Evolutionary conservation across 768 basidiomycete genomes (phyloP), one percentile per base, ranked within the genome.

Genomic region (Boletus patriciae): DNA sequence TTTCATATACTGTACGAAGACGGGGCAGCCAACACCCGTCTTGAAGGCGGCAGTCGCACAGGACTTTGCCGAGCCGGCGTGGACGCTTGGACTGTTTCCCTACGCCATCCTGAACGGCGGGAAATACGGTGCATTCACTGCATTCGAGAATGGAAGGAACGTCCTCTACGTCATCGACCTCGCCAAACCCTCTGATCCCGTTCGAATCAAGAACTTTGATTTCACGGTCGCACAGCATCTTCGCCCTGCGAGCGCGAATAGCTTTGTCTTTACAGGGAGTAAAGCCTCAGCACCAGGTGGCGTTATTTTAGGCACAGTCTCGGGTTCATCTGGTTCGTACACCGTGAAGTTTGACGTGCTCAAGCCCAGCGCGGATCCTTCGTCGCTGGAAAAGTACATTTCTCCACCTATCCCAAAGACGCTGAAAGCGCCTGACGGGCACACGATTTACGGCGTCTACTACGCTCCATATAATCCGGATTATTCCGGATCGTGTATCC

Each of bases 121-220:
- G 4, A 57, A 61, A 6, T 59, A 57, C 25, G 71, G 60, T 18
- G 59, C 70, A 7, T 78, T 70, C 59, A 66, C 70, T 2, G 75
- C 73, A 0, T 67, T 71, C 37, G 29, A 59, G 11, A 58, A 63
- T 6, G 76, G 74, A 0, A 43, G 67, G 9, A 73, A 63, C 29
- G 64, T 72, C 13, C 62, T 78, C 3, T 76, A 73, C 51, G 46
- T 71, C 38, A 41, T 77, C 27, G 59, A 66, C 49, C 60, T 73
- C 16, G 36, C 31, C 7, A 3, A 4, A 10, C 45, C 57, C 2
- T 59, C 58, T 6, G 41, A 55, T 6, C 47, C 59, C 0, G 43
- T 62, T 12, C 16, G 2, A 2, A 50, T 64, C 42, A 0, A 21
- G 10, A 2, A 2, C 9, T 65, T 59, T 15, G 51, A 57, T 43